Percentiles rank a stretch among this genome's conserved stretches.
Conservation (phyloP, 2,329 filamentous ascomycete genomes). For the Trichophaea hybrida region DNA sequence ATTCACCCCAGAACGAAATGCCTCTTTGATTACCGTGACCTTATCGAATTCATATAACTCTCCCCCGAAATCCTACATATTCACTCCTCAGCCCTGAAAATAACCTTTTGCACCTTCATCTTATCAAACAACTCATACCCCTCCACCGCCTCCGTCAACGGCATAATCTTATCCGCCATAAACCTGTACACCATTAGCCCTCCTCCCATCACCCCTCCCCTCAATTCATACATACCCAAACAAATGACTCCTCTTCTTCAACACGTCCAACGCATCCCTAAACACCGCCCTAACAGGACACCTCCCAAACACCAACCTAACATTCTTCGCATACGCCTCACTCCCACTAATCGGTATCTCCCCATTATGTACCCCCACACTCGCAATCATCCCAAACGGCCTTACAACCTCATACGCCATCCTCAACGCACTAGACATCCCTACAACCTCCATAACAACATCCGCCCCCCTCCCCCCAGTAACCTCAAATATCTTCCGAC, state of each 20-base stretch:
- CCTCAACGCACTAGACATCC: conserved; percentile 51
- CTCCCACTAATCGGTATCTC: conserved; percentile 30
- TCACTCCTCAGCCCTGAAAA: conserved; percentile 30
- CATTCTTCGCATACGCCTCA: conserved; percentile 47
- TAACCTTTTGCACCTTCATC: conserved; percentile 41
- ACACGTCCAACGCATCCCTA: conserved; percentile 46
- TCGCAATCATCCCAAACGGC: conserved; percentile 59
- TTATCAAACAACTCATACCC: conserved; percentile 41
- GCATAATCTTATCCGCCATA: conserved; percentile 41
- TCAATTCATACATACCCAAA: conserved; percentile 51
- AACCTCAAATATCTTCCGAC: conserved; percentile 54
- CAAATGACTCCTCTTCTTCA: conserved; percentile 52
- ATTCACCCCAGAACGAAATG: too few relatives aligned
- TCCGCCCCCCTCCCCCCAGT: conserved; percentile 74
- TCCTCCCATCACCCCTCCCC: background rate
- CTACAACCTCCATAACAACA: conserved; percentile 67
- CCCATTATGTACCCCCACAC: conserved; percentile 61
- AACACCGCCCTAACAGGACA: conserved; percentile 62
- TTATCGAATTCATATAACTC: too few relatives aligned
- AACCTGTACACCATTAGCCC: conserved; percentile 30
- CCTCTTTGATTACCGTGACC: too few relatives aligned
- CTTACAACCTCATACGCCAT: conserved; percentile 58
- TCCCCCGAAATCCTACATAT: background rate
- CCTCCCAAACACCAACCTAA: conserved; percentile 60
- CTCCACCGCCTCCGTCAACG: conserved; percentile 37